Base-by-base conservation (phyloP, 257 asterid genomes). In the Solanum arcanum region DNA sequence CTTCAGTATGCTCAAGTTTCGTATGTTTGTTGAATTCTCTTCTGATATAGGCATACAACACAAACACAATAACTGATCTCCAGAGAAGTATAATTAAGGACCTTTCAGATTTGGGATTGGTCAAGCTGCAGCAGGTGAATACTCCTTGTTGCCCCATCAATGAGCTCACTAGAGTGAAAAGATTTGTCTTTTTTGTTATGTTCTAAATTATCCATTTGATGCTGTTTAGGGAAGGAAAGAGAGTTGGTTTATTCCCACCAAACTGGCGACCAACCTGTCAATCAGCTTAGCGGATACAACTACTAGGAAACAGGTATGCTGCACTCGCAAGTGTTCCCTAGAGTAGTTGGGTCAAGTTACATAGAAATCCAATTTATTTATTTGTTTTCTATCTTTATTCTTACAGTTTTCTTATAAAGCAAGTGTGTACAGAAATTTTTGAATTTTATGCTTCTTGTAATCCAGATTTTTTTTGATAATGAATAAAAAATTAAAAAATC, bases 161-260 rank as follows among this genome's bases (percentile, higher is more conserved):
- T 80, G 69, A 20, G 44, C 16, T 25, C 64, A 25, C 10, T 5
- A 78, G 25, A 78, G 52, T 78, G 25, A 27, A 25, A 46, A 37
- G 39, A 44, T 47, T 47, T 47, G 12, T 80, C 29, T 47, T 49
- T 49, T 80, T 25, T 25, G 2, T 18, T 35, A 80, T 12, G 81
- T 59, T 16, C 27, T 27, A 74, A 59, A 16, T 3, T 77, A 56
- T 60, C 39, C 81, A 60, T 84, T 88, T 90, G 89, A 83, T 68
- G 80, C 87, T 84, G 68, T 91, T 83, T 90, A 95, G 99, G 99
- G 99, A 41, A 93, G 95, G 91, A 95, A 93, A 88, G 99, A 96
- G 88, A 90, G 98, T 90, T 97, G 99, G 99, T 97, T 96, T 77
- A 95, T 96, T 89, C 99, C 98, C 84, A 95, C 99, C 85, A 97